Evolutionary conservation across 2,329 filamentous ascomycete species (phyloP), one percentile per base, ranked within the genome.

Genomic region (Ascochyta koolunga): DNA sequence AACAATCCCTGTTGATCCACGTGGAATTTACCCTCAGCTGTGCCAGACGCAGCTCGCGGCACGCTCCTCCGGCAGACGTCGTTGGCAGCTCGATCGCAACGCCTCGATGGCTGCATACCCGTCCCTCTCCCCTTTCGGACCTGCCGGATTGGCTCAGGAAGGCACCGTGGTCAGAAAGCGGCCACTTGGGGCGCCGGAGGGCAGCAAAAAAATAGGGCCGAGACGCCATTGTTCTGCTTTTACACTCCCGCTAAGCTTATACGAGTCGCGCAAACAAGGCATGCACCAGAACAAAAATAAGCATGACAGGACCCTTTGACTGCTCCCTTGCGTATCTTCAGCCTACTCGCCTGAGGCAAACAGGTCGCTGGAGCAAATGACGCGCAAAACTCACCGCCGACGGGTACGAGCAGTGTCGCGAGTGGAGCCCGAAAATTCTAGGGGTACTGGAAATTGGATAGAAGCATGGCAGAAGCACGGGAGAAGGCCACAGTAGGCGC

Each of bases 381-480:
- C 58, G 60, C 51, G 48, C 56, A 50, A 59, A 54, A 56, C 65
- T 70, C 62, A 70, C 67, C 65, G 65, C 67, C 62, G 29, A 49
- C 36, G 59, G 62, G 45, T 52, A 47, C 53, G 54, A 60, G 51
- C 54, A 58, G 48, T 45, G 15, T 41, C 52, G 56, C 38, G 51
- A 36, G 61, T 66, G 61, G 64, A 62, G 59, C 62, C 45, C 56
- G 44, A 54, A 56, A 49, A 62, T 59, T 65, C 58, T 60, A 60
- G 60, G 64, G 65, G 51, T 22, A 40, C 44, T 55, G 58, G 59
- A 70, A 64, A 66, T 67, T 65, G 50, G 58, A 69, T 74, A 61
- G 72, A 74, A 75, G 69, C 51, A 57, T 68, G 60, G 62, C 63
- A 69, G 71, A 75, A 75, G 69, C 60, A 65, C 71, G 71, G 71